Evolutionary conservation across 2,329 filamentous ascomycete genomes (phyloP).

Genomic region (Aspergillus caelatus): DNA sequence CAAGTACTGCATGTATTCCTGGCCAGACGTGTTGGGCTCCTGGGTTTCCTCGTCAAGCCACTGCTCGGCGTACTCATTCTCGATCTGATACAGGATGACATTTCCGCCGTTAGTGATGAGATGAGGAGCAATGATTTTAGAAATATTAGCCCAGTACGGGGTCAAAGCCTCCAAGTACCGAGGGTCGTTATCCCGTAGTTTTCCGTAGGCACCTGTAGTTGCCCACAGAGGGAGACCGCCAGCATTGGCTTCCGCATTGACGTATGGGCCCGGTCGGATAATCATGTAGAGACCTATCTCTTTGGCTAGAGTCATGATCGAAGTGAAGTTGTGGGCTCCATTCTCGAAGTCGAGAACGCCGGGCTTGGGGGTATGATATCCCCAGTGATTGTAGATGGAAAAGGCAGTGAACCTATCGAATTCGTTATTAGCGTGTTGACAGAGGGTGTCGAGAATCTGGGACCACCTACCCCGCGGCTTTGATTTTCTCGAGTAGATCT

Average conservation of each 20-base stretch:
- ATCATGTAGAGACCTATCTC: conserved; percentile 59
- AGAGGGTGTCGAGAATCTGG: not conserved
- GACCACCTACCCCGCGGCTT: conserved; percentile 45
- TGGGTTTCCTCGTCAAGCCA: conserved; percentile 34
- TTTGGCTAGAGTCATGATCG: conserved; percentile 57
- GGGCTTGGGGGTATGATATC: conserved; percentile 51
- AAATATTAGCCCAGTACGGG: conserved; percentile 33
- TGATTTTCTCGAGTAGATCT: conserved; percentile 56
- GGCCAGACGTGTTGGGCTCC: conserved; percentile 53
- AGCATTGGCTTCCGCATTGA: conserved; percentile 65
- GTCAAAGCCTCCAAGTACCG: conserved; percentile 35
- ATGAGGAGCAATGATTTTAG: conserved; percentile 33
- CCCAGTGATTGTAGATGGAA: conserved; percentile 53
- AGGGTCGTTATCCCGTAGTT: conserved; percentile 35
- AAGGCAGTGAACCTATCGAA: conserved; percentile 46
- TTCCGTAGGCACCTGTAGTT: conserved; percentile 55
- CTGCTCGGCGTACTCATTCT: conserved; percentile 44
- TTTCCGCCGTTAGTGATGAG: conserved; percentile 34
- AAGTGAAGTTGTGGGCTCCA: conserved; percentile 57
- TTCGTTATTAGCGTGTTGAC: not conserved
- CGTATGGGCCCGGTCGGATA: conserved; percentile 62
- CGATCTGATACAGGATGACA: conserved; percentile 34
- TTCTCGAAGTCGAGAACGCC: conserved; percentile 54
- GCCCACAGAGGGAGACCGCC: conserved; percentile 66
- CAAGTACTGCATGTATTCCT: conserved; percentile 49